Evolutionary conservation across 768 basidiomycete genomes (phyloP), one percentile per base, ranked within the genome.

Genomic region (Suillus alpinus): DNA sequence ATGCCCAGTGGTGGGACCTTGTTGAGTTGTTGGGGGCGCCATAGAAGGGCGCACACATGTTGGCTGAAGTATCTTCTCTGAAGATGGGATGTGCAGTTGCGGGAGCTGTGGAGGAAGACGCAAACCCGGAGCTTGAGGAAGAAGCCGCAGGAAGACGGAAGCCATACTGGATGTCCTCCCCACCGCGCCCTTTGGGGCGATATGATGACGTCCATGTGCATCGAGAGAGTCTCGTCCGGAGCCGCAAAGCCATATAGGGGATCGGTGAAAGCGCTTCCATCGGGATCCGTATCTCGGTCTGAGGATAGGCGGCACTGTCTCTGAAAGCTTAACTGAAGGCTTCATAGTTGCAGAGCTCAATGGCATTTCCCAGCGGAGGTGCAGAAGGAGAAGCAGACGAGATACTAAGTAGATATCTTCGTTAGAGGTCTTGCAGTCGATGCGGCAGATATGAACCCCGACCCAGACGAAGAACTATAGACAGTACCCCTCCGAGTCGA

Each of bases 1-100:
- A 73, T 73, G 6, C 72, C 72, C 8, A 73, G 58, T 2, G 59
- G 68, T 4, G 72, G 72, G 73, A 8, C 62, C 16, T 55, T 37
- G 53, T 18, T 55, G 53, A 18, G 23, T 55, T 18, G 53, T 12
- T 29, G 53, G 4, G 23, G 53, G 36, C 39, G 36, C 23, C 10
- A 55, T 23, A 10, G 37, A 16, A 37, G 36, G 20, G 14, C 4
- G 52, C 14, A 37, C 36, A 18, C 29, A 16, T 26, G 16, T 55
- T 14, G 53, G 29, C 37, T 55, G 53, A 23, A 9, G 37, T 29
- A 14, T 26, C 36, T 39, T 29, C 16, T 39, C 36, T 12, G 37
- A 16, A 55, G 23, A 37, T 55, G 9, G 10, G 16, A 37, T 26
- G 3, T 26, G 37, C 16, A 26, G 23, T 29, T 29, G 53, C 2